A percentile compares a stretch with the other conserved stretches of the same genome.
These are phyloP conservation scores for Epichloe gansuensis DNA, from an alignment of 2,329 filamentous ascomycete genomes.

Conservation along the genomic window DNA sequence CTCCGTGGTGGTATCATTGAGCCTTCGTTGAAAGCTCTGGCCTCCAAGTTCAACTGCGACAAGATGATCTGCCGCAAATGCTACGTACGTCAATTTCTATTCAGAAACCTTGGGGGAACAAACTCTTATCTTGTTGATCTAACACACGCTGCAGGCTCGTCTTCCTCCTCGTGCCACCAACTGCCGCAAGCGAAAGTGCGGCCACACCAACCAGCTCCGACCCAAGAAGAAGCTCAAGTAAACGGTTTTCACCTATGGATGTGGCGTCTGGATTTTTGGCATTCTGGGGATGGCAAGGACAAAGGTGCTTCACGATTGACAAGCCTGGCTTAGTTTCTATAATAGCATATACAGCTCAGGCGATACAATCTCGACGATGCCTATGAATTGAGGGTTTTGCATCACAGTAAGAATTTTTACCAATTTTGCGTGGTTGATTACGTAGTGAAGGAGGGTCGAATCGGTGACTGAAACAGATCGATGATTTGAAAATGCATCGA, in stretches of 20 bases:
- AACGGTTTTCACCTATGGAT: constrained; percentile 27
- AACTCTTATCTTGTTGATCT: background rate
- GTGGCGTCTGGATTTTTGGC: constrained; percentile 32
- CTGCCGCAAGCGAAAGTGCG: constrained; percentile 99
- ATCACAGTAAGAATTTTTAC: background rate
- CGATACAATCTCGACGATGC: constrained; percentile 26
- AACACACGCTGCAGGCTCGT: constrained; percentile 42
- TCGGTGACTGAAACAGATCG: too few species aligned
- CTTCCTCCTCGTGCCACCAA: constrained; percentile 98
- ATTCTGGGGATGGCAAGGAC: constrained; percentile 25
- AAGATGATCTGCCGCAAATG: constrained; percentile 99
- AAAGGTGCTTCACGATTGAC: constrained; percentile 23
- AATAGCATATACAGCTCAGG: constrained; percentile 27
- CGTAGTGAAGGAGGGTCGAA: too few species aligned
- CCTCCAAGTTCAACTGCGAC: constrained; percentile 99
- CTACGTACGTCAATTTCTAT: constrained; percentile 56
- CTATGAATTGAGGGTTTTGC: constrained; percentile 12
- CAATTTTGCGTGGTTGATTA: too few species aligned
- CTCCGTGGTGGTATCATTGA: constrained; percentile 99
- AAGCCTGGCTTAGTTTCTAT: constrained; percentile 27
- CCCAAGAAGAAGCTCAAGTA: constrained; percentile 99
- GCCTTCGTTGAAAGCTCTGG: constrained; percentile 95
- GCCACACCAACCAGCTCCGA: constrained; percentile 99
- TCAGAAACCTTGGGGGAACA: background rate
- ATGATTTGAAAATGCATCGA: too few species aligned